Percentiles rank a stretch among this genome's conserved stretches.
Evolutionary conservation across 1,284 basidiomycete species (phyloP).

Genomic region (Ceratobasidium sp.): DNA sequence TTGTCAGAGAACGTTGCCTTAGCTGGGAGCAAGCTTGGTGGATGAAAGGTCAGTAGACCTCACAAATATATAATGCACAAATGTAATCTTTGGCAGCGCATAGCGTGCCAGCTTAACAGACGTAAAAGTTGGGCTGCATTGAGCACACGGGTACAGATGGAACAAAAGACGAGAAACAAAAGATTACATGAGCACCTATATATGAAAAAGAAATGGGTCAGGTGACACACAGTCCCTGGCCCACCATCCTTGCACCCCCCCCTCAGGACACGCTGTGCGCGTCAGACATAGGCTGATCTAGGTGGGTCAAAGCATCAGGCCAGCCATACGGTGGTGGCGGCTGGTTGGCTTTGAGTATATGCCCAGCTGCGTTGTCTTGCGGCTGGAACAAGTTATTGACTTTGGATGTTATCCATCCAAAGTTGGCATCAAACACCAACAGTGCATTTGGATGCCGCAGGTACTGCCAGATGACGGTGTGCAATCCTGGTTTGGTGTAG

Average conservation of each 20-base stretch:
- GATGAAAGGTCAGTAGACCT: slow-evolving; percentile 1
- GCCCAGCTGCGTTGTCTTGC: not conserved
- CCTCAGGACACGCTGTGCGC: too few species aligned
- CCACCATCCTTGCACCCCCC: not conserved
- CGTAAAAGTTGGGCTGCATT: not conserved
- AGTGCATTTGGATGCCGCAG: not conserved
- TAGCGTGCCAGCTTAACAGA: slow-evolving; percentile 6
- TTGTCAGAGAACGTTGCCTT: too few species aligned
- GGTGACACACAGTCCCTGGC: slow-evolving; percentile 2
- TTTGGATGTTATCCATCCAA: not conserved
- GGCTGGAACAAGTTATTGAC: not conserved
- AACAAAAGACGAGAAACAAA: not conserved
- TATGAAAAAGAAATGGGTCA: slow-evolving; percentile 8
- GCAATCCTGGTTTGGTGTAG: not conserved
- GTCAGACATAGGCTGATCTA: too few species aligned
- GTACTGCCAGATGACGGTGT: not conserved
- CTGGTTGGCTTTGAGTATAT: not conserved
- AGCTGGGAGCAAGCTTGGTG: too few species aligned
- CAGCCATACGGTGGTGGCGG: not conserved
- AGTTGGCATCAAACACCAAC: not conserved
- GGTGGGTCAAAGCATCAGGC: too few species aligned
- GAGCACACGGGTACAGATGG: slow-evolving; percentile 4
- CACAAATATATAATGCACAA: not conserved
- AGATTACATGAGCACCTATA: not conserved
- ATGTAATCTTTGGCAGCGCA: not conserved